phyloP scores from a whole-genome alignment of 1,139 yeast genomes.

The Zhuliangozyma parablackwelliae region DNA sequence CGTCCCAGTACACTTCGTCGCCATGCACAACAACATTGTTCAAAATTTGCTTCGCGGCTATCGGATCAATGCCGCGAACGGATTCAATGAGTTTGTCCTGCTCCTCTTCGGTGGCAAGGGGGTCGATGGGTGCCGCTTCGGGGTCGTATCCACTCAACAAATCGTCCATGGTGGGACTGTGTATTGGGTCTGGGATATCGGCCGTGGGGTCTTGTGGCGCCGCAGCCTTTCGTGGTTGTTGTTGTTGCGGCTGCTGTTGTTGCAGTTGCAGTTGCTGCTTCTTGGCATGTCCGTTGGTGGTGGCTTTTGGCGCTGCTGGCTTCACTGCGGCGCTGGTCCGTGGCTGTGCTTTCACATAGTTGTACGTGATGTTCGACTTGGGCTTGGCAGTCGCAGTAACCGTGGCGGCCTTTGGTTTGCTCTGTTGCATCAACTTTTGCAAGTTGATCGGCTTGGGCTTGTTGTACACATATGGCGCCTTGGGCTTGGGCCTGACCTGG shows the following conservation, averaged over 20 bases:
- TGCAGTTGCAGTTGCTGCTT: conserved; percentile 3
- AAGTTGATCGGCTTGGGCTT: conserved; percentile 42
- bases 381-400: conserved; percentile 8
- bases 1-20: conserved; percentile 96
- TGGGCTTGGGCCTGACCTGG: conserved; percentile 5
- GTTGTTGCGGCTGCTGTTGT: not conserved
- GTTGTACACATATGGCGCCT: conserved; percentile 30
- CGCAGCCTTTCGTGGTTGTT: no score
- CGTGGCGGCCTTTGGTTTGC: conserved; percentile 12
- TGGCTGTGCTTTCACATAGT: conserved; percentile 18
- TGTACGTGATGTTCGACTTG: conserved; percentile 27
- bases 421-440: conserved; percentile 16
- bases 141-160: conserved; percentile 21
- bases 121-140: conserved; percentile 10
- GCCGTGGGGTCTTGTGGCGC: no score
- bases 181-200: not conserved
- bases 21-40: conserved; percentile 92
- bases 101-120: conserved; percentile 53
- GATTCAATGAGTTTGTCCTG: conserved; percentile 48
- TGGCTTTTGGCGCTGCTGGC: conserved; percentile 1
- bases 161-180: conserved; percentile 25
- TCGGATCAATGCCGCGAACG: conserved; percentile 39
- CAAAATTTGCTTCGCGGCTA: conserved; percentile 60
- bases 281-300: conserved; percentile 5
- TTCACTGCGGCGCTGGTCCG: not conserved